Evolutionary conservation across 495 filamentous ascomycete genomes (phyloP), one percentile per base, ranked within the genome.

Genomic region (Penicillium ucsense): DNA sequence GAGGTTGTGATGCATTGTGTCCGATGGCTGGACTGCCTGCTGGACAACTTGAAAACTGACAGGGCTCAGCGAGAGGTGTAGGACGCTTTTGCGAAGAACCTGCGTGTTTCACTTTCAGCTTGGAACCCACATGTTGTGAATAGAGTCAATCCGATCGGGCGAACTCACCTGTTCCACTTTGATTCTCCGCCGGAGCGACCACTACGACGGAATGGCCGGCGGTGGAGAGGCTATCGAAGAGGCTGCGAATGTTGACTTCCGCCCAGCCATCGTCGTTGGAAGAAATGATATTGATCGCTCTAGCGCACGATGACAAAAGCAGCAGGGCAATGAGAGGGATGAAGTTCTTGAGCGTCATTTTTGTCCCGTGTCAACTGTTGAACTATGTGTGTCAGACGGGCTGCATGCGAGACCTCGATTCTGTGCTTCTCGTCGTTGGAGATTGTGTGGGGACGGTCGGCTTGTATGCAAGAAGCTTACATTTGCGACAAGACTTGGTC

Each of bases 221-320:
- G 0, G 49, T 59, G 3, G 59, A 66, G 6, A 86, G 65, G 2
- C 71, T 59, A 43, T 75, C 55, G 61, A 77, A 77, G 38, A 84
- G 63, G 2, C 67, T 62, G 10, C 83, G 73, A 32, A 81, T 69
- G 51, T 86, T 85, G 10, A 71, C 73, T 55, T 84, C 82, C 3
- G 81, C 83, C 82, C 82, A 86, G 20, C 83, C 82, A 64, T 86
- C 83, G 51, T 85, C 83, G 54, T 86, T 85, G 42, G 76, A 78
- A 30, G 79, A 79, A 41, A 86, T 60, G 52, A 84, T 77, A 48
- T 80, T 81, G 31, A 73, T 62, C 20, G 68, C 74, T 2, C 57
- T 50, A 27, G 57, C 50, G 10, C 57, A 41, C 11, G 45, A 37
- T 9, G 56, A 35, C 7, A 46, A 45, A 10, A 41, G 52, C 39